Base-by-base conservation (phyloP, 495 filamentous ascomycete species). In the Penicillium egyptiacum region DNA sequence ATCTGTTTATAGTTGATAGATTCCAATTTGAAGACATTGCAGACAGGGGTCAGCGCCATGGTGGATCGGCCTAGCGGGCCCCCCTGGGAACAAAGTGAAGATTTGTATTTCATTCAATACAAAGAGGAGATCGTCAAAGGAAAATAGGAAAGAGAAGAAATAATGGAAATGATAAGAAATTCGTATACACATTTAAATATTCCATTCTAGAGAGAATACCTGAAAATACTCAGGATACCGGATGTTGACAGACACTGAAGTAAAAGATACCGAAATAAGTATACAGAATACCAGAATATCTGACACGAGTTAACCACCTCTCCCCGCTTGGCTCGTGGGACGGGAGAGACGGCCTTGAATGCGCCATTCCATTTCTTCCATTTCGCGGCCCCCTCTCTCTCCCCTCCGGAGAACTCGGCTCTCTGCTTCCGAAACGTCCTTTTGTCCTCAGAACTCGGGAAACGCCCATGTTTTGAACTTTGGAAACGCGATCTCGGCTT, bases 261-360 rank as follows among this genome's bases (percentile, higher is more conserved):
- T 17, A 16, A 39, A 39, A 39, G 16, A 39, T 17, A 39, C 35
- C 16, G n/a, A 39, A 35, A 22, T 49, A 22, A 14, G 28, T 49
- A 47, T 25, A 47, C 25, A 49, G 17, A 49, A 48, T 43, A 39
- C 35, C 16, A 39, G 33, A 37, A 39, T 6, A 39, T 26, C 6
- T 20, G 23, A 33, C 30, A 33, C 11, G 30, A 30, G 28, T 10
- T 25, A 37, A 52, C 41, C 35, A 28, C 25, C 28, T 50, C 57
- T 58, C 65, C 51, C 62, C 57, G 56, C 62, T 60, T 58, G 55
- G 41, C 45, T 51, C 28, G 55, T 64, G 64, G 51, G 61, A 66
- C 61, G 64, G 61, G 43, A 66, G 44, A 66, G 43, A 52, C 53
- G 60, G 50, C 51, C 11, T 35, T 59, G 35, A 35, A 20, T 55